Percentiles rank a stretch among this genome's conserved stretches.
Evolutionary conservation across 2,329 filamentous ascomycete genomes (phyloP).

Genomic region (Metarhizium humberi): DNA sequence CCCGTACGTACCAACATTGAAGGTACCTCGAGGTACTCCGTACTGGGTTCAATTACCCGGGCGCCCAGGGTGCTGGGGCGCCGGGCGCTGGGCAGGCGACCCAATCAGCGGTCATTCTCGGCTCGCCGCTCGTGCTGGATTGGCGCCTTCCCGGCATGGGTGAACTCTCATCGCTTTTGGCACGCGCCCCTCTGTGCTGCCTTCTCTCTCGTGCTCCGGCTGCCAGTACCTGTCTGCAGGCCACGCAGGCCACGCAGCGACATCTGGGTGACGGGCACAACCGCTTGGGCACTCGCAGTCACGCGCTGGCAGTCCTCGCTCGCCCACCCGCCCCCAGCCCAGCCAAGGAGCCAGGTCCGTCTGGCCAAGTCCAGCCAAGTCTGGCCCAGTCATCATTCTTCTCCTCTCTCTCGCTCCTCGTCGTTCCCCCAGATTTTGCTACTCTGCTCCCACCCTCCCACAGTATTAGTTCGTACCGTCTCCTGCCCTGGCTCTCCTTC

Average conservation of each 20-base stretch:
- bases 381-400: neutral
- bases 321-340: neutral
- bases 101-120: neutral
- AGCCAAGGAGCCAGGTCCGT: neutral
- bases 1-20: no score
- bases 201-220: no score
- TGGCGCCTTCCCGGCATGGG: neutral
- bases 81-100: neutral
- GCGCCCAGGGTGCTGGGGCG: no score
- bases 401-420: neutral
- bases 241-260: no score
- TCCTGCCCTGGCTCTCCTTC: neutral
- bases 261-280: no score
- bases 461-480: constrained; percentile 1
- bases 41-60: no score
- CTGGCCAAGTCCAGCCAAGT: neutral
- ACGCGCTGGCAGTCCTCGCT: no score
- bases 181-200: no score
- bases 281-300: no score
- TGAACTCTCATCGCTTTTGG: no score
- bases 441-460: neutral
- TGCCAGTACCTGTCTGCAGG: no score
- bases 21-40: no score
- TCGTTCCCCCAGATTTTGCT: constrained; percentile 2
- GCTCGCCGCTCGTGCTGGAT: neutral